Evolutionary conservation across 768 basidiomycete genomes (phyloP).

Genomic region (Tulasnella sp.): DNA sequence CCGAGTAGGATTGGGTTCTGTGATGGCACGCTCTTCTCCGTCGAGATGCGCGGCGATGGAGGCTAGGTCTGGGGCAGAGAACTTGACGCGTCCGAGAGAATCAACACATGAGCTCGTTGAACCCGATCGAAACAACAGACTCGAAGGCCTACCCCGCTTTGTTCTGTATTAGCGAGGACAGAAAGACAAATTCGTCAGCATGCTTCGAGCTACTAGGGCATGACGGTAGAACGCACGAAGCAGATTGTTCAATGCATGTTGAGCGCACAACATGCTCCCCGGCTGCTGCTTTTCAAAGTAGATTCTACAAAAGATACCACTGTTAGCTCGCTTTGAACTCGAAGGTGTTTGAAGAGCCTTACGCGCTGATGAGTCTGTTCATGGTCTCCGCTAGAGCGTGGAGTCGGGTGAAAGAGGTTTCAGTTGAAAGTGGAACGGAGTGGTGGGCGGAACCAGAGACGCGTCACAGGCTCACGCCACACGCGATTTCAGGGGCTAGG

Average conservation of each 20-base stretch:
- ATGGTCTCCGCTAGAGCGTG: neutral
- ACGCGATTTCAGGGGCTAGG: constrained; percentile 13
- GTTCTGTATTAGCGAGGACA: neutral
- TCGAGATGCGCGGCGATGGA: constrained; percentile 72
- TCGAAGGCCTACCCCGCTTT: neutral
- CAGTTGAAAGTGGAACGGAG: constrained; percentile 6
- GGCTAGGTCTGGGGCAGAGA: constrained; percentile 77
- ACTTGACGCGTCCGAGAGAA: constrained; percentile 50
- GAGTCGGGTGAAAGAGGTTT: neutral
- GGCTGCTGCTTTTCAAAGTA: constrained; percentile 54
- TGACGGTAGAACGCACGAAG: constrained; percentile 60
- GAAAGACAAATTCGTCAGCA: neutral
- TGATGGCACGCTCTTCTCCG: constrained; percentile 61
- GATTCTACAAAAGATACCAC: constrained; percentile 7
- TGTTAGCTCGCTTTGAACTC: neutral
- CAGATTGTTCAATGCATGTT: constrained; percentile 81
- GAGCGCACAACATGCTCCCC: constrained; percentile 85
- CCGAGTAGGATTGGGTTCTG: constrained; percentile 48
- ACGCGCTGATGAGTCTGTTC: constrained; percentile 25
- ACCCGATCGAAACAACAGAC: constrained; percentile 9
- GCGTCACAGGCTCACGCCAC: constrained; percentile 17
- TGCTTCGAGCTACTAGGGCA: neutral
- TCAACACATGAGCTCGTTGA: constrained; percentile 30
- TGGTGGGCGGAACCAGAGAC: constrained; percentile 17
- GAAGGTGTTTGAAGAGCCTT: neutral